Evolutionary conservation across 148 eudicot species (phyloP).

Genomic region (Polygonum aviculare): DNA sequence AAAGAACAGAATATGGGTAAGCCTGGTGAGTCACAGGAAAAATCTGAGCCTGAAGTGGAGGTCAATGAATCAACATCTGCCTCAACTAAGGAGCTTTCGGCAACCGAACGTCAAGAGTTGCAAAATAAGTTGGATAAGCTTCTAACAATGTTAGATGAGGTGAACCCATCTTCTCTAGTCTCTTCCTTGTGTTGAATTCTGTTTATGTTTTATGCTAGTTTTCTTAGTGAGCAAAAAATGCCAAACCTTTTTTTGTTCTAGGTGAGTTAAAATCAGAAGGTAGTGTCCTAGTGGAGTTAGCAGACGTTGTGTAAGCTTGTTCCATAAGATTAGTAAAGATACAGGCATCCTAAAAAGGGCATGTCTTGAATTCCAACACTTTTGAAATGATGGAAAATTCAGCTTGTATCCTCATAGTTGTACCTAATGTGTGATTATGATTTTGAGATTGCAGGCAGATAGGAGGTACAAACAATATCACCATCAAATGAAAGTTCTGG

Average conservation of each 20-base stretch:
- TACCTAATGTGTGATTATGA: not conserved
- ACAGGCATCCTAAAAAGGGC: too few relatives aligned
- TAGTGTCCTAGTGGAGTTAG: too few relatives aligned
- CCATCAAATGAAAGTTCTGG: constrained; percentile 79
- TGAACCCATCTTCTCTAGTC: constrained; percentile 10
- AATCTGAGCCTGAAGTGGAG: constrained; percentile 28
- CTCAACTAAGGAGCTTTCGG: constrained; percentile 42
- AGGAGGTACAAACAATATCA: constrained; percentile 78
- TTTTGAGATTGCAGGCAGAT: constrained; percentile 47
- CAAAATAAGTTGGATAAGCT: constrained; percentile 72
- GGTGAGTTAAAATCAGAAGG: too few relatives aligned
- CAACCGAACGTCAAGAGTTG: constrained; percentile 56
- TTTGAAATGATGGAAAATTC: too few relatives aligned
- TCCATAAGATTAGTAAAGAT: too few relatives aligned
- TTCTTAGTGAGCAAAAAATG: not conserved
- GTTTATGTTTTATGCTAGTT: not conserved
- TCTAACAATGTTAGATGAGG: constrained; percentile 82
- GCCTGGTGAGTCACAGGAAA: constrained; percentile 30
- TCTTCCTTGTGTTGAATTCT: not conserved
- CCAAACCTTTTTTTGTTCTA: not conserved
- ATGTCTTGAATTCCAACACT: too few relatives aligned
- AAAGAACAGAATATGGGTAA: constrained; percentile 28
- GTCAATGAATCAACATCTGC: constrained; percentile 27
- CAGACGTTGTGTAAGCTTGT: too few relatives aligned
- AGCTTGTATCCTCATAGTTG: too few relatives aligned